Percentiles rank a stretch among this genome's conserved stretches.
These are phyloP conservation scores for Annulohypoxylon nitens DNA, from an alignment of 495 filamentous ascomycete species.

Conservation along the genomic window DNA sequence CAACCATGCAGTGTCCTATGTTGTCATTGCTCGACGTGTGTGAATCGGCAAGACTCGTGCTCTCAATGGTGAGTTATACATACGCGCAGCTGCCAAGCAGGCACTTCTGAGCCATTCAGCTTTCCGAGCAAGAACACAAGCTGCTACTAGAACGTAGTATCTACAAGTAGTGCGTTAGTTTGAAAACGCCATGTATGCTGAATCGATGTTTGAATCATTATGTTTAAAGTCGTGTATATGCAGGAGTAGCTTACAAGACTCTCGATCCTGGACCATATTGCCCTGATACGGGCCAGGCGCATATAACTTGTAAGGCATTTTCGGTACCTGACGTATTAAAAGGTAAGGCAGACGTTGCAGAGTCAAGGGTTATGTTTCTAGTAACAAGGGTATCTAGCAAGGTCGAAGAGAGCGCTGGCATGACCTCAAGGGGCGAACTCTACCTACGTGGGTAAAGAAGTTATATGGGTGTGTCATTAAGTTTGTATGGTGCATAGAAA, in stretches of 20 bases:
- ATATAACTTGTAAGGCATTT: conserved; percentile 63
- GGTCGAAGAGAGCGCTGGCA: conserved; percentile 58
- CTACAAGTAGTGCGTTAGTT: conserved; percentile 49
- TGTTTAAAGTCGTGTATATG: background rate
- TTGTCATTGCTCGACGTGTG: background rate
- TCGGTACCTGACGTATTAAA: conserved; percentile 46
- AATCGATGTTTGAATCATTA: background rate
- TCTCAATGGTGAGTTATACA: background rate
- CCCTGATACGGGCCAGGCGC: conserved; percentile 71
- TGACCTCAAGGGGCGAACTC: conserved; percentile 38
- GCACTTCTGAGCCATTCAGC: conserved; percentile 69
- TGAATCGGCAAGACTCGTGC: background rate
- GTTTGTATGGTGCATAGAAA: conserved; percentile 5
- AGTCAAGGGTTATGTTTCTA: conserved; percentile 39
- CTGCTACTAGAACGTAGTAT: conserved; percentile 70
- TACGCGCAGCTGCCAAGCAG: conserved; percentile 68
- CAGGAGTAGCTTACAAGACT: conserved; percentile 60
- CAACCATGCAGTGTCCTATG: background rate
- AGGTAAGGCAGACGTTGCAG: conserved; percentile 22
- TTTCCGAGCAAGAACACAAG: conserved; percentile 69
- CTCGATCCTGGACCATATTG: conserved; percentile 71
- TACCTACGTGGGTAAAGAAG: conserved; percentile 1
- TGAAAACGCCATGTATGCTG: background rate
- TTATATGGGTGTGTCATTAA: conserved; percentile 17
- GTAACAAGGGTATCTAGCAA: conserved; percentile 48